Conservation (phyloP, 2,329 filamentous ascomycete genomes). For the Fusarium robinianum region DNA sequence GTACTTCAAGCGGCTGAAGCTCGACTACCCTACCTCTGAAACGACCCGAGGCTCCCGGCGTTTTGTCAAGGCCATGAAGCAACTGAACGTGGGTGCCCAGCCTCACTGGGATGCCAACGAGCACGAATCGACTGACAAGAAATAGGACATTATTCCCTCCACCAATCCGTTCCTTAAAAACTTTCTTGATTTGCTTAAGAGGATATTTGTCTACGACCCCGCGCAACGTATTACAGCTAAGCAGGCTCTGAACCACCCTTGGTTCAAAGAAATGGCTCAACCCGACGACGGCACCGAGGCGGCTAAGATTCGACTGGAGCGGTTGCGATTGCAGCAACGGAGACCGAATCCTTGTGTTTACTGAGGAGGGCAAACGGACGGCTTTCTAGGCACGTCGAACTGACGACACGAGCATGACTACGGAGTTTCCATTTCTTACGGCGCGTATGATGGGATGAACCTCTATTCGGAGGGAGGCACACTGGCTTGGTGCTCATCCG, state of each 20-base stretch:
- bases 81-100: slow-evolving; percentile 57
- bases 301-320: slow-evolving; percentile 63
- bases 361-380: slow-evolving; percentile 30
- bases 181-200: slow-evolving; percentile 66
- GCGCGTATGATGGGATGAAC: slow-evolving; percentile 32
- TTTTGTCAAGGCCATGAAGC: slow-evolving; percentile 76
- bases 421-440: slow-evolving; percentile 36
- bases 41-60: slow-evolving; percentile 67
- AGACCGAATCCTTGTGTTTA: slow-evolving; percentile 31
- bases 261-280: slow-evolving; percentile 67
- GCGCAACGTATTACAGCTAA: slow-evolving; percentile 68
- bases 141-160: slow-evolving; percentile 66
- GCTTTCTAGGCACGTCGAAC: slow-evolving; percentile 20
- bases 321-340: slow-evolving; percentile 51
- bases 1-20: slow-evolving; percentile 67
- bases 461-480: slow-evolving; percentile 19
- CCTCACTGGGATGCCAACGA: background rate
- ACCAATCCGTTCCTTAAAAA: slow-evolving; percentile 63
- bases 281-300: slow-evolving; percentile 72
- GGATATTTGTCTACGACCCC: slow-evolving; percentile 72
- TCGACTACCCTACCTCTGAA: slow-evolving; percentile 67
- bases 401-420: slow-evolving; percentile 43
- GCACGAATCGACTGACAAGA: slow-evolving; percentile 10
- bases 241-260: slow-evolving; percentile 67
- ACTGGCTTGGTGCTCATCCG: slow-evolving; percentile 28